These are phyloP conservation scores for Obba rivulosa DNA, from an alignment of 768 basidiomycete genomes.

Conservation along the genomic window DNA sequence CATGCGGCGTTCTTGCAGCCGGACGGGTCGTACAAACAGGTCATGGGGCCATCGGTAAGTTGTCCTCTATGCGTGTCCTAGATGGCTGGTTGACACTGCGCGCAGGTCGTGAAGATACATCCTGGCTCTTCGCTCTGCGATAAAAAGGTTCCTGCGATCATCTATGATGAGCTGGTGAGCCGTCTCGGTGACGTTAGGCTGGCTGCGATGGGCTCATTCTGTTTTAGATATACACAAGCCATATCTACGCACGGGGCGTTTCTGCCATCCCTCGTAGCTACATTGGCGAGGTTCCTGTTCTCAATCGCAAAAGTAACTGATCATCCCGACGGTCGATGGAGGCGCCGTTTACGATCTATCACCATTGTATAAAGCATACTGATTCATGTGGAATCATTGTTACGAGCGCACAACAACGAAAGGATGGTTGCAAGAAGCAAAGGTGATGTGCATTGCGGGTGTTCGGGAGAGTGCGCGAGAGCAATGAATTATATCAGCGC, in stretches of 20 bases:
- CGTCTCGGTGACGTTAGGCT: slow-evolving; percentile 1
- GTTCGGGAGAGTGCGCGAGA: too few species aligned
- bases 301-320: slow-evolving; percentile 6
- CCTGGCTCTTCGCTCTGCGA: slow-evolving; percentile 79
- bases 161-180: slow-evolving; percentile 90
- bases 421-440: too few species aligned
- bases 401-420: too few species aligned
- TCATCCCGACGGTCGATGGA: too few species aligned
- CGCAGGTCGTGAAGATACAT: slow-evolving; percentile 80
- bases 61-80: neutral
- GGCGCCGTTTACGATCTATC: too few species aligned
- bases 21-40: slow-evolving; percentile 84
- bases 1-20: slow-evolving; percentile 82
- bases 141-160: slow-evolving; percentile 79
- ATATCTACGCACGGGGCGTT: slow-evolving; percentile 89
- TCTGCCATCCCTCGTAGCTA: slow-evolving; percentile 68
- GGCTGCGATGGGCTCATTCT: neutral
- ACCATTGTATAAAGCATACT: too few species aligned
- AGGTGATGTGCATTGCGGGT: too few species aligned
- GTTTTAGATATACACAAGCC: slow-evolving; percentile 69
- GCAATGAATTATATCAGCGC: too few species aligned
- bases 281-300: slow-evolving; percentile 26
- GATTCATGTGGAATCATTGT: too few species aligned
- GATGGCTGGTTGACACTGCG: neutral
- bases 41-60: slow-evolving; percentile 64